Conservation (phyloP, 306 rosid species). For the Luffa aegyptiaca region DNA sequence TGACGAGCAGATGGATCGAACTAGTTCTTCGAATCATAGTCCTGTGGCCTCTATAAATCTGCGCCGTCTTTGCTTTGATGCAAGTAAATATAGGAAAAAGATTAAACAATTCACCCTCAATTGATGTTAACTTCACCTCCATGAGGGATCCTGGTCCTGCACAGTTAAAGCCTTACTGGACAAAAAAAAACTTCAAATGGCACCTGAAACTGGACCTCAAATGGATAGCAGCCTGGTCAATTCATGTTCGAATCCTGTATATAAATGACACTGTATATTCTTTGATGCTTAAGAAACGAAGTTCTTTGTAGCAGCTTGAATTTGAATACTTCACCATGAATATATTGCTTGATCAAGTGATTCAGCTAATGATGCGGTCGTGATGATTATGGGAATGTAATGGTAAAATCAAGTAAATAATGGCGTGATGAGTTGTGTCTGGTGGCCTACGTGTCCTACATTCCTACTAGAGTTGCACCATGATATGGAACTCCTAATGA, state of each 20-base stretch:
- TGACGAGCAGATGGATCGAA: background rate
- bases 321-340: slow-evolving; percentile 1
- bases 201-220: slow-evolving; percentile 12
- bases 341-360: background rate
- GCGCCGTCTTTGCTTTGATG: background rate
- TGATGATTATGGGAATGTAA: slow-evolving; percentile 7
- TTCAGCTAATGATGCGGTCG: background rate
- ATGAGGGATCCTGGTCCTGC: background rate
- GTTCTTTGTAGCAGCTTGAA: background rate
- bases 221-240: background rate
- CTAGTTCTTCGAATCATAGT: background rate
- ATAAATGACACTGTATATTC: slow-evolving; percentile 2
- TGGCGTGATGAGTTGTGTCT: slow-evolving; percentile 2
- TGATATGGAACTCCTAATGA: slow-evolving; percentile 4
- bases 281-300: background rate
- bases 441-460: background rate
- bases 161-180: background rate
- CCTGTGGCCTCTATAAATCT: background rate
- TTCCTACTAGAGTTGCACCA: background rate
- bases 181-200: background rate
- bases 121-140: background rate
- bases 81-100: background rate
- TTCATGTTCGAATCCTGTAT: background rate
- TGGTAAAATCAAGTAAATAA: background rate
- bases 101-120: background rate